A percentile compares a stretch with the other conserved stretches of the same genome.
phyloP scores from a whole-genome alignment of 805 yeast genomes.

The Myxozyma neglecta region DNA sequence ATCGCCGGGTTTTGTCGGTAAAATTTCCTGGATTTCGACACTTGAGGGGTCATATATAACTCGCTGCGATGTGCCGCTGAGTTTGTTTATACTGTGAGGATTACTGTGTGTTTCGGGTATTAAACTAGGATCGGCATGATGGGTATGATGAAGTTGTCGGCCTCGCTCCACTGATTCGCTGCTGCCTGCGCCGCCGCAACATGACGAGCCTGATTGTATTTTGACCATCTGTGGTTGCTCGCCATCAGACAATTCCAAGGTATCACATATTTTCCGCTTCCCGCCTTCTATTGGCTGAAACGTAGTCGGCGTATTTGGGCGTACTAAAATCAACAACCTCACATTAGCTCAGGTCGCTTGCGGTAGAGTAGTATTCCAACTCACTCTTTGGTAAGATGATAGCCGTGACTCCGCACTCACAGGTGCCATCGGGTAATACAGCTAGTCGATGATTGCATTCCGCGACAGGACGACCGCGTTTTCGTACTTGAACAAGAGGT shows the following conservation, averaged over 20 bases:
- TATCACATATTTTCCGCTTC: conserved; percentile 5
- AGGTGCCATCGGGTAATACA: conserved; percentile 60
- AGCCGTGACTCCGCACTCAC: conserved; percentile 49
- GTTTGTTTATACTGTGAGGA: neutral
- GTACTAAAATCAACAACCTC: neutral
- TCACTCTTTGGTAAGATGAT: conserved; percentile 40
- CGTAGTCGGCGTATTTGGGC: neutral
- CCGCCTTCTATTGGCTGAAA: conserved; percentile 5
- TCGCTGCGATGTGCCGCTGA: neutral
- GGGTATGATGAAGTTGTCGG: neutral
- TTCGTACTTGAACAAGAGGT: conserved; percentile 79
- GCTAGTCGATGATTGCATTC: conserved; percentile 61
- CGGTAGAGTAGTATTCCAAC: neutral
- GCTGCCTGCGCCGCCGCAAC: neutral
- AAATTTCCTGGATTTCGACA: conserved; percentile 8
- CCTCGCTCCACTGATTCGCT: neutral
- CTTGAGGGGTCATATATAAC: conserved; percentile 14
- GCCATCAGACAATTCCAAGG: neutral
- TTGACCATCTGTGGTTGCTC: neutral
- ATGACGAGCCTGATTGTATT: neutral
- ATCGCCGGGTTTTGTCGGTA: neutral
- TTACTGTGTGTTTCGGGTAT: neutral
- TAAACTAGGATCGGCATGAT: neutral
- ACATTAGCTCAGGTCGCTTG: neutral
- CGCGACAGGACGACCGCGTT: conserved; percentile 82